Base-by-base conservation (phyloP, 345 rosid genomes). In the Trapa bicornis region DNA sequence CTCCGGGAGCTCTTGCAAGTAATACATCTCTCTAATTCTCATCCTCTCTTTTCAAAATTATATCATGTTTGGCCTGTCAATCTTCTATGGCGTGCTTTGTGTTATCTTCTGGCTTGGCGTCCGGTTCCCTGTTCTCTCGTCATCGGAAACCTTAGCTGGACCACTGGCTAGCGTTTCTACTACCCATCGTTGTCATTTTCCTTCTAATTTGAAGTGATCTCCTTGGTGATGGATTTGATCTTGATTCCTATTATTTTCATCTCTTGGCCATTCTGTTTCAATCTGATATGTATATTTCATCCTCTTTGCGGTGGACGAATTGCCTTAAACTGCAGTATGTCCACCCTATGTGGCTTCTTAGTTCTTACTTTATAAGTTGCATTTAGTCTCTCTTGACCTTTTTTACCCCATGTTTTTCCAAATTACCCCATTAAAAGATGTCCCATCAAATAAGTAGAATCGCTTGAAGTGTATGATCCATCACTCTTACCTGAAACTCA, bases 1-100 rank as follows among this genome's bases (percentile, higher is more conserved):
- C 68, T 81, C 17, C 82, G 76, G 47, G 86, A 87, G 71, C 85
- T 94, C 64, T 75, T 69, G 67, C 84, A 83, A 96, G 98, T 32
- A 58, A 58, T 93, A 33, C 32, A 35, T 50, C 33, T 52, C 71
- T 37, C 6, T 17, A 65, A 54, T 33, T 39, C 9, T 41, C 32
- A 16, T 53, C 0, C 3, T 58, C 41, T 53, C 10, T 13, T 6
- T 1, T 17, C 47, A 1, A 7, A 15, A 7, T 16, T 2, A 1
- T n/a, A 16, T 41, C 65, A 32, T 6, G 50, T 32, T 29, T 1
- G 16, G 62, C 37, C 11, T 11, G 29, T 47, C 36, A 1, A 47
- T 61, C 41, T 14, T 29, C 15, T 38, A 8, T 48, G 36, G 10
- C 36, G 5, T 37, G 48, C 17, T 14, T 36, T 22, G 2, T 22